Conservation (phyloP, 495 filamentous ascomycete genomes). For the Aspergillus sparsus region DNA sequence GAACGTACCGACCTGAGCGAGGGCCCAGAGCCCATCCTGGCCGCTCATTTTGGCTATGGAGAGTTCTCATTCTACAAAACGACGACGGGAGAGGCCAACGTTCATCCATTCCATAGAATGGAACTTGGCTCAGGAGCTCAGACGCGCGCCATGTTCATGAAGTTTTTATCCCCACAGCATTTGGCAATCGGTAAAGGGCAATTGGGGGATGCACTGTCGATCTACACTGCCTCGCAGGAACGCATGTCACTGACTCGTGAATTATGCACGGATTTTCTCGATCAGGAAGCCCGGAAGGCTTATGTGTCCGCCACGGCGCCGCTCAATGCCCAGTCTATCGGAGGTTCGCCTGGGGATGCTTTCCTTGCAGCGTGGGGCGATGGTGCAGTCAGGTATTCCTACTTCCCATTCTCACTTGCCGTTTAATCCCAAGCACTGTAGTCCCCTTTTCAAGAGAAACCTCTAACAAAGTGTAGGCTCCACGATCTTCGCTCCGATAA, state of each 20-base stretch:
- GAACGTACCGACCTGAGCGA: slow-evolving; percentile 37
- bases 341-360: slow-evolving; percentile 44
- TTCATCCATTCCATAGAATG: slow-evolving; percentile 43
- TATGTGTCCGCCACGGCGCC: slow-evolving; percentile 56
- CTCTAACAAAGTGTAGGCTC: slow-evolving; percentile 42
- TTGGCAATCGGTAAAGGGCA: slow-evolving; percentile 55
- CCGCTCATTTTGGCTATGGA: slow-evolving; percentile 48
- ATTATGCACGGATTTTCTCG: slow-evolving; percentile 33
- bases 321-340: slow-evolving; percentile 37
- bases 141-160: slow-evolving; percentile 49
- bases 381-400: slow-evolving; percentile 50
- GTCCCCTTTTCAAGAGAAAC: too few species aligned
- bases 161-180: slow-evolving; percentile 49
- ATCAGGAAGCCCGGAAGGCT: slow-evolving; percentile 27
- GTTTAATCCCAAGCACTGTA: neutral
- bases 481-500: slow-evolving; percentile 63
- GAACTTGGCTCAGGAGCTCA: slow-evolving; percentile 25
- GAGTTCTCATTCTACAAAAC: slow-evolving; percentile 51
- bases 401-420: neutral
- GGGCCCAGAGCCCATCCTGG: slow-evolving; percentile 40
- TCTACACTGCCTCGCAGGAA: slow-evolving; percentile 49
- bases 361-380: slow-evolving; percentile 67
- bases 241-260: slow-evolving; percentile 39
- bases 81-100: slow-evolving; percentile 27
- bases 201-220: slow-evolving; percentile 44